Base-by-base conservation (phyloP, 1,284 basidiomycete genomes). In the Cutaneotrichosporon sp. region DNA sequence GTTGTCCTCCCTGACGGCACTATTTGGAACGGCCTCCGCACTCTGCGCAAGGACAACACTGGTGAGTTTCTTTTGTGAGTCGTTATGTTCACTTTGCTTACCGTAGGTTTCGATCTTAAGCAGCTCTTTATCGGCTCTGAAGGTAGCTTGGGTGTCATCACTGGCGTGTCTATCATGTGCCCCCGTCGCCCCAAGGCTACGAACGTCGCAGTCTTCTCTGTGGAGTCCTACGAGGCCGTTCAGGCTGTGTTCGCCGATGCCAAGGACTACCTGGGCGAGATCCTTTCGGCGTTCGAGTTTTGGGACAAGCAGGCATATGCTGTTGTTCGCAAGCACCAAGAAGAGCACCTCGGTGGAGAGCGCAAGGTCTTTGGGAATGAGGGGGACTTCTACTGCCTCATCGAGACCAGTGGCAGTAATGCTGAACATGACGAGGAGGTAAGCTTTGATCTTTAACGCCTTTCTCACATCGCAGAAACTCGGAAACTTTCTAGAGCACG, bases 91-190 rank as follows among this genome's bases (percentile, higher is more conserved):
- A n/a, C n/a, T n/a, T 8, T 10, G 33, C 47, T 59, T 19, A 58
- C 29, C 3, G 9, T 61, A 91, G 91, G 94, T n/a, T 94, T 97
- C 70, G 96, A 99, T 72, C 79, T 98, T 46, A 98, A 99, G 75
- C 96, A 98, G 72, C 82, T 99, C 7, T 99, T 98, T 75, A 97
- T 99, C 64, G 96, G 96, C 19, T 87, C 89, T 10, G 96, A 99
- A 73, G 96, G 96, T 49, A 94, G 92, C 0, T 84, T 98, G 27
- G 94, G 96, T 43, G 80, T 99, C 55, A 86, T 99, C 56, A 99
- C 96, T 5, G 96, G 84, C 35, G 88, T 97, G 22, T 94, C 92
- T 8, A 94, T 99, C 63, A 80, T 96, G 52, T 91, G 93, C n/a
- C 90, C 94, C 0, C 84, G 90, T 16, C 83, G 90, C 42, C 91